These are phyloP conservation scores for Trichosporon inkin DNA, from an alignment of 1,284 basidiomycete genomes.

Conservation along the genomic window DNA sequence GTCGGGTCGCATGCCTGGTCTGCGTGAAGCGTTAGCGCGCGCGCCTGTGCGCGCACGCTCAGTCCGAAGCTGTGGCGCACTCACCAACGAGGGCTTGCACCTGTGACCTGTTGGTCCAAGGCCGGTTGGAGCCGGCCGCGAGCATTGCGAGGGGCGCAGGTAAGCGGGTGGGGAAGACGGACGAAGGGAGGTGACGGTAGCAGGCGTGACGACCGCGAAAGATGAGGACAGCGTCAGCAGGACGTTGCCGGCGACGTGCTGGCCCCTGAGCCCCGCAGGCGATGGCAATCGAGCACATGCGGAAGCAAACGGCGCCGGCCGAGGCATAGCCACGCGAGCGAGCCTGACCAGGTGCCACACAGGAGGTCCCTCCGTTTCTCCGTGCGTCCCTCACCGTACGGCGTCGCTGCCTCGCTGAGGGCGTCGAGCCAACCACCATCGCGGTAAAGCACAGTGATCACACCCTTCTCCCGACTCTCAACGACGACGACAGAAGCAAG, in stretches of 20 bases:
- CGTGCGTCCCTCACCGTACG: slow-evolving; percentile 2
- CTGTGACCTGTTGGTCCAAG: slow-evolving; percentile 42
- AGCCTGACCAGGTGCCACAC: not conserved
- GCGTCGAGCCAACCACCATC: slow-evolving; percentile 11
- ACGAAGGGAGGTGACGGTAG: not conserved
- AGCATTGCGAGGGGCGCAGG: slow-evolving; percentile 26
- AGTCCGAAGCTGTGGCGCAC: slow-evolving; percentile 15
- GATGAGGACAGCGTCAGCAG: slow-evolving; percentile 4
- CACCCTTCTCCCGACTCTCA: slow-evolving; percentile 9
- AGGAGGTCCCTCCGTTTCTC: slow-evolving; percentile 3
- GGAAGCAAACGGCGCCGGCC: not conserved
- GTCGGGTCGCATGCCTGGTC: slow-evolving; percentile 84
- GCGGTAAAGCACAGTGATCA: slow-evolving; percentile 9
- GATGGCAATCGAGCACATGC: not conserved
- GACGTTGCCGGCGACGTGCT: slow-evolving; percentile 1
- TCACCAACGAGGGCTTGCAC: slow-evolving; percentile 47
- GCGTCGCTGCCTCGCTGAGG: not conserved
- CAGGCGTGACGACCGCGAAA: not conserved
- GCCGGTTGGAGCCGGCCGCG: slow-evolving; percentile 25
- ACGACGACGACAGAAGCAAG: slow-evolving; percentile 13
- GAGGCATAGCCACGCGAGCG: not conserved
- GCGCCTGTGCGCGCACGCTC: too few species aligned
- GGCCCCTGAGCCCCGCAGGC: not conserved
- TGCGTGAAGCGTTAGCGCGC: slow-evolving; percentile 18
- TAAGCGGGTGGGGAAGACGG: not conserved